Evolutionary conservation across 495 filamentous ascomycete species (phyloP).

Genomic region (Penicillium desertorum): DNA sequence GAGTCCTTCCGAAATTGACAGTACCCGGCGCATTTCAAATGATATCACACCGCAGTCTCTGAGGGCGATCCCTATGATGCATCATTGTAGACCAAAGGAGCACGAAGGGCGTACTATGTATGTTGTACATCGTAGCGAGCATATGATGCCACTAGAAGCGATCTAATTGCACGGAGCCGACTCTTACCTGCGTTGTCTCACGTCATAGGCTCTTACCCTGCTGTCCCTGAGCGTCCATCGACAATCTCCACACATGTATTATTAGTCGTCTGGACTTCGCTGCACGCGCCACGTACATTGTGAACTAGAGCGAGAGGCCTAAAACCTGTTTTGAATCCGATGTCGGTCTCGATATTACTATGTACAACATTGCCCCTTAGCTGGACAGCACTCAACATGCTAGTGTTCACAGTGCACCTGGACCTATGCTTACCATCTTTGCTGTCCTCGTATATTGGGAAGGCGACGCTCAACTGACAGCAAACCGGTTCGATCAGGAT

Average conservation of each 20-base stretch:
- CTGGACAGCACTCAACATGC: background rate
- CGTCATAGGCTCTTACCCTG: background rate
- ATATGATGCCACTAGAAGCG: slow-evolving; percentile 4
- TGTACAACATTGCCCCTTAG: background rate
- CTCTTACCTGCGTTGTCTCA: background rate
- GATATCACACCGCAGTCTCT: slow-evolving; percentile 9
- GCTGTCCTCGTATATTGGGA: background rate
- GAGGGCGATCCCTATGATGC: background rate
- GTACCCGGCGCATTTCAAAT: background rate
- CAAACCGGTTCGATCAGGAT: background rate
- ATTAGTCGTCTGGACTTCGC: background rate
- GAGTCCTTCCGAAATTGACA: background rate
- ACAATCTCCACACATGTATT: background rate
- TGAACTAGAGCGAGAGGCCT: background rate
- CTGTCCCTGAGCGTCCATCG: background rate
- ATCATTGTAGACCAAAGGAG: background rate
- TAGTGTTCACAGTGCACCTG: background rate
- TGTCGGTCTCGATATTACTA: background rate
- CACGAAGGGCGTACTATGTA: background rate
- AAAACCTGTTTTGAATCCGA: slow-evolving; percentile 12
- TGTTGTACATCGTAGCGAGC: background rate
- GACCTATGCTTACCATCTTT: background rate
- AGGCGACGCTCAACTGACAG: background rate
- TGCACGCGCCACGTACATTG: background rate
- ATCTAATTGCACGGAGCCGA: background rate